A percentile compares a stretch with the other conserved stretches of the same genome.
Conservation (phyloP, 2,329 filamentous ascomycete genomes). For the Fusarium ambrosium region DNA sequence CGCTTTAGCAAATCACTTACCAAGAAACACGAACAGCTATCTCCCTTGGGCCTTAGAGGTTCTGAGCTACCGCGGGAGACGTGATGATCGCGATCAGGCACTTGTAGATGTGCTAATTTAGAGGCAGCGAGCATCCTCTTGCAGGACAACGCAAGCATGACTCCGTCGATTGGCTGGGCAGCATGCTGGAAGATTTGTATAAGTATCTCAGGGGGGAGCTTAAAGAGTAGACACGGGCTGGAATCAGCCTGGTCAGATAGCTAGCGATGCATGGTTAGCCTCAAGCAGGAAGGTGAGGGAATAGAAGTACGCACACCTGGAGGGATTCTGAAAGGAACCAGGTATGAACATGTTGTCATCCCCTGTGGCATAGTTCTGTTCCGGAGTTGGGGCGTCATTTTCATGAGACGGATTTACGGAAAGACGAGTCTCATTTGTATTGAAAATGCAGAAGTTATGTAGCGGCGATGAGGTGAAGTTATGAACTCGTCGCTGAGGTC, state of each 20-base stretch:
- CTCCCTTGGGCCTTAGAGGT: neutral
- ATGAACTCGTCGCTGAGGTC: neutral
- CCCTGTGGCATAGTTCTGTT: neutral
- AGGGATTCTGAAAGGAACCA: constrained; percentile 24
- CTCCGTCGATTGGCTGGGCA: constrained; percentile 21
- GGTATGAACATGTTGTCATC: constrained; percentile 6
- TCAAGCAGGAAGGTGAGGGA: neutral
- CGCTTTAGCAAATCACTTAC: constrained; percentile 33
- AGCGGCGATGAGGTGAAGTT: neutral
- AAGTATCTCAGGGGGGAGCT: constrained; percentile 48
- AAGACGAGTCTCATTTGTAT: neutral
- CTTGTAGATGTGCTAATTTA: constrained; percentile 23
- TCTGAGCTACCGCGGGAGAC: constrained; percentile 13
- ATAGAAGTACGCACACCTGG: constrained; percentile 17
- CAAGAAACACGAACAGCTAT: constrained; percentile 24
- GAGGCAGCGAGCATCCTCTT: constrained; percentile 42
- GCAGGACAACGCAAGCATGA: constrained; percentile 39
- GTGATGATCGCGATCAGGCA: constrained; percentile 32
- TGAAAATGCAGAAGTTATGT: neutral
- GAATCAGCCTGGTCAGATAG: neutral
- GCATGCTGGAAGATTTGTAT: constrained; percentile 38
- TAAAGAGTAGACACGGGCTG: constrained; percentile 25
- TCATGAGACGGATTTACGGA: neutral
- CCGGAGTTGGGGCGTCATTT: constrained; percentile 31
- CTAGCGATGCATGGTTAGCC: constrained; percentile 15